A percentile compares a stretch with the other conserved stretches of the same genome.
These are phyloP conservation scores for Umbelopsis ramanniana DNA, from an alignment of 192 early-diverging fungal species.

Conservation along the genomic window DNA sequence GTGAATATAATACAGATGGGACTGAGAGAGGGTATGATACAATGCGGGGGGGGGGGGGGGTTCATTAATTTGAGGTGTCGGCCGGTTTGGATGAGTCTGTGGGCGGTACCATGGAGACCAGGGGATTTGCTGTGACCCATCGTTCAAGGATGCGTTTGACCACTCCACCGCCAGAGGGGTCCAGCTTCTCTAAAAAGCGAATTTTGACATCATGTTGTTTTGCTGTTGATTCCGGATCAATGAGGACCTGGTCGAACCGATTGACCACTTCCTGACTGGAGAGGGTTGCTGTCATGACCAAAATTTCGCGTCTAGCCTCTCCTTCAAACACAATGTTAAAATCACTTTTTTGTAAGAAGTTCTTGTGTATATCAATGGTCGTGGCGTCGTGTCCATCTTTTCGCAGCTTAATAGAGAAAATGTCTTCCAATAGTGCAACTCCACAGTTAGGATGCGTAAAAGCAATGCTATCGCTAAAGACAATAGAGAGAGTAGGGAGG, in stretches of 20 bases:
- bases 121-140: slow-evolving; percentile 28
- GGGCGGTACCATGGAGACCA: not conserved
- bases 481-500: slow-evolving; percentile 37
- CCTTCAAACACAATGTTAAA: slow-evolving; percentile 32
- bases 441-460: slow-evolving; percentile 40
- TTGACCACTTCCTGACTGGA: not conserved
- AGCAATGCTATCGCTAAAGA: slow-evolving; percentile 20
- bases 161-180: slow-evolving; percentile 38
- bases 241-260: slow-evolving; percentile 16
- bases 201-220: slow-evolving; percentile 26
- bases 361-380: slow-evolving; percentile 30
- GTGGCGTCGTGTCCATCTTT: slow-evolving; percentile 28
- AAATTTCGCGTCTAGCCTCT: slow-evolving; percentile 27
- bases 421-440: slow-evolving; percentile 34
- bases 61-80: not conserved
- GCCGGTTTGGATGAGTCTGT: not conserved
- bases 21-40: not conserved
- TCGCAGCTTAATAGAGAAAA: slow-evolving; percentile 33
- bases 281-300: slow-evolving; percentile 32
- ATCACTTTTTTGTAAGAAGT: slow-evolving; percentile 9
- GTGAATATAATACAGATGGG: not conserved
- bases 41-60: too few relatives aligned
- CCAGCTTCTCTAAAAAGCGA: slow-evolving; percentile 44
- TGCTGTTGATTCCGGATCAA: not conserved
- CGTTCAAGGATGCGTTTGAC: slow-evolving; percentile 40